Evolutionary conservation across 768 basidiomycete species (phyloP).

Genomic region (Suillus cothurnatus): DNA sequence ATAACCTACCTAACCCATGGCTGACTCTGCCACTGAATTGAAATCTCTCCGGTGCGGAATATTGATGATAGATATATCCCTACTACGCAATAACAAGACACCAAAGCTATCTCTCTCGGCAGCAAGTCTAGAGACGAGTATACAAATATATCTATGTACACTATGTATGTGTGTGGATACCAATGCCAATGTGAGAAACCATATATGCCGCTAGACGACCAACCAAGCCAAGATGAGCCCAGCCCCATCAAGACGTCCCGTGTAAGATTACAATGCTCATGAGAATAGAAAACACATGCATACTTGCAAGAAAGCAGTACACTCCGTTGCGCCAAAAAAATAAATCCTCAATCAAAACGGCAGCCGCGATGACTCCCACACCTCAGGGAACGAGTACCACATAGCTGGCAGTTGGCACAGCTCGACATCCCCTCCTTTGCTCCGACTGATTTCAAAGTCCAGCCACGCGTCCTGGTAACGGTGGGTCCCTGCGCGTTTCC

Average conservation of each 20-base stretch:
- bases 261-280: background rate
- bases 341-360: slow-evolving; percentile 21
- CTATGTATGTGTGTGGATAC: slow-evolving; percentile 8
- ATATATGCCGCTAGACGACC: slow-evolving; percentile 1
- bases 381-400: slow-evolving; percentile 39
- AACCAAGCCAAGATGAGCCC: background rate
- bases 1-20: background rate
- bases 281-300: slow-evolving; percentile 4
- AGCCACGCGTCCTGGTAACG: slow-evolving; percentile 39
- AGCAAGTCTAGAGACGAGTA: background rate
- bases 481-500: slow-evolving; percentile 38
- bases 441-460: slow-evolving; percentile 30
- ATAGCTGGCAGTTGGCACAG: slow-evolving; percentile 27
- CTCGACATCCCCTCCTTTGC: slow-evolving; percentile 14
- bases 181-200: slow-evolving; percentile 3
- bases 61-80: too few species aligned
- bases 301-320: background rate
- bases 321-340: background rate
- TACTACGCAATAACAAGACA: background rate
- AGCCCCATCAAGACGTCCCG: background rate
- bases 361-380: slow-evolving; percentile 31
- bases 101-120: background rate
- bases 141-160: slow-evolving; percentile 11
- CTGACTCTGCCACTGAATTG: background rate
- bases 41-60: background rate